Percentiles rank a stretch among this genome's conserved stretches.
Conservation (phyloP, 176 grass and related monocot species). For the Oryza australiensis region DNA sequence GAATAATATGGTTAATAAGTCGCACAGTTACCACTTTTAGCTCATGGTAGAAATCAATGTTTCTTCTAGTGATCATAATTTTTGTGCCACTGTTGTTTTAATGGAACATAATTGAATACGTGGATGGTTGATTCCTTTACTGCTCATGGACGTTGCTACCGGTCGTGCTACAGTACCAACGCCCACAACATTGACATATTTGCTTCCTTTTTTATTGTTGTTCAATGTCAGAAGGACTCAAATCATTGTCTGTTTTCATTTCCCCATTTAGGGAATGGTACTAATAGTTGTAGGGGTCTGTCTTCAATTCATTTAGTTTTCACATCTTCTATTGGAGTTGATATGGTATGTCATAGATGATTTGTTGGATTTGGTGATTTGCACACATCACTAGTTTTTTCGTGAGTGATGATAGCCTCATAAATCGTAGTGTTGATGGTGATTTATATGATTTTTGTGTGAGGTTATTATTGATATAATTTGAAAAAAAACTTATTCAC, state of each 20-base stretch:
- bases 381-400: neutral
- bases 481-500: neutral
- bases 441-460: conserved; percentile 6
- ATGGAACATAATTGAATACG: neutral
- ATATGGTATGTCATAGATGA: neutral
- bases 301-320: neutral
- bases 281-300: neutral
- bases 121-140: neutral
- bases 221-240: neutral
- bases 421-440: neutral
- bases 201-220: neutral
- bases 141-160: neutral
- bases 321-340: neutral
- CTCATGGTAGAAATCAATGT: conserved; percentile 18
- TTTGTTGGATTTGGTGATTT: neutral
- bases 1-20: conserved; percentile 11
- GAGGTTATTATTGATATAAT: conserved; percentile 8
- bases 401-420: neutral
- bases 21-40: neutral
- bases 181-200: neutral
- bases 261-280: neutral
- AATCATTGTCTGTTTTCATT: conserved; percentile 2
- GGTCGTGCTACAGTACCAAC: neutral
- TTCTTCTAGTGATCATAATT: conserved; percentile 10
- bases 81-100: neutral